Conservation (phyloP, 305 asterid genomes). For the Salvia sclarea region DNA sequence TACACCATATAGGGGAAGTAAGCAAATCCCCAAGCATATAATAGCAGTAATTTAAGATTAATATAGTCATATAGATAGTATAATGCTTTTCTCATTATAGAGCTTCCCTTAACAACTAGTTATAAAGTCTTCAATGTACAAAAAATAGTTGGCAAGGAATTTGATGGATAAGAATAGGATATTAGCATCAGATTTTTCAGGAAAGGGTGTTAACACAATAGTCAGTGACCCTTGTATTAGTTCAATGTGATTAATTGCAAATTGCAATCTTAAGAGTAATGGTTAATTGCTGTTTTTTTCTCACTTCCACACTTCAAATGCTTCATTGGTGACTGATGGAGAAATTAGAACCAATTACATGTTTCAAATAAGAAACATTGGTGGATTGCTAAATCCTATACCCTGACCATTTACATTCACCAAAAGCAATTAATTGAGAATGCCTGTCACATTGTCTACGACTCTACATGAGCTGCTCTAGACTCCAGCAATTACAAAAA, state of each 20-base stretch:
- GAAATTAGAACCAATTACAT: neutral
- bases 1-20: neutral
- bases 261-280: too few relatives aligned
- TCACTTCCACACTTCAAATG: neutral
- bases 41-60: neutral
- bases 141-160: neutral
- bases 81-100: neutral
- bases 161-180: neutral
- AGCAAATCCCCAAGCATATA: neutral
- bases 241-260: neutral
- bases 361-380: neutral
- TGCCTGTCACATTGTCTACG: conserved; percentile 5
- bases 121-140: neutral
- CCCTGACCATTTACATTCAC: neutral
- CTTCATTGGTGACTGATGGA: neutral
- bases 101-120: neutral
- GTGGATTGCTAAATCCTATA: neutral
- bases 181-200: neutral
- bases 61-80: neutral
- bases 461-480: conserved; percentile 17
- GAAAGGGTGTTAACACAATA: neutral
- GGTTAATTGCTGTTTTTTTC: neutral
- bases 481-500: conserved; percentile 4
- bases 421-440: neutral
- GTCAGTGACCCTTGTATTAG: neutral